These are phyloP conservation scores for Tuber brumale DNA, from an alignment of 495 filamentous ascomycete genomes.

Conservation along the genomic window DNA sequence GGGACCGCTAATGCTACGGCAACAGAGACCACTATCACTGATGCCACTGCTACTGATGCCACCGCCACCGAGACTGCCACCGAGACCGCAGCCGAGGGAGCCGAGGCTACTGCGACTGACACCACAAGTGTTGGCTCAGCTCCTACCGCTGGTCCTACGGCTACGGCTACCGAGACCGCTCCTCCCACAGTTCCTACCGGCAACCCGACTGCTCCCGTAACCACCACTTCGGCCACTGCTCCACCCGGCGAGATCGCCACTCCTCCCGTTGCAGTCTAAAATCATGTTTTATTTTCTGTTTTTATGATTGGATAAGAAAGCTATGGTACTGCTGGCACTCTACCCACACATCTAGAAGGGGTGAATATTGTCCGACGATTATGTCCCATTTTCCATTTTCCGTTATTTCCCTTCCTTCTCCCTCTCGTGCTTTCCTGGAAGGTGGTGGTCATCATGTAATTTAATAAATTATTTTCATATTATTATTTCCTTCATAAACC, in stretches of 20 bases:
- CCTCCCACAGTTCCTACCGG: no score
- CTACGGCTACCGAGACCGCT: conserved; percentile 23
- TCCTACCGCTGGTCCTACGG: background rate
- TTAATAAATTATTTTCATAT: conserved; percentile 4
- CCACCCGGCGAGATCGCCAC: conserved; percentile 8
- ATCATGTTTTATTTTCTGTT: no score
- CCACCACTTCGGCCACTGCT: background rate
- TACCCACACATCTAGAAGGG: background rate
- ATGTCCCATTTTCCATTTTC: background rate
- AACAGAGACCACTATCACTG: background rate
- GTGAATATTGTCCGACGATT: background rate
- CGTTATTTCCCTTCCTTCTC: background rate
- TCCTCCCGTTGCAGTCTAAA: background rate
- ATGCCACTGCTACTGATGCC: background rate
- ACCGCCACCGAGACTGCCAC: background rate
- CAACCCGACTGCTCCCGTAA: background rate
- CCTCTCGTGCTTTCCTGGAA: background rate
- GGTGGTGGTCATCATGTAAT: background rate
- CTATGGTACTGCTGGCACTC: background rate
- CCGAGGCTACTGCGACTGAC: background rate
- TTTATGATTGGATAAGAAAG: background rate
- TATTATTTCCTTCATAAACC: background rate
- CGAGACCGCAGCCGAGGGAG: background rate
- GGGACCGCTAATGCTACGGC: conserved; percentile 2
- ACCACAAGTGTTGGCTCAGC: background rate